Conservation (phyloP, 164 flowering plant genomes). For the Cinnamomum micranthum region DNA sequence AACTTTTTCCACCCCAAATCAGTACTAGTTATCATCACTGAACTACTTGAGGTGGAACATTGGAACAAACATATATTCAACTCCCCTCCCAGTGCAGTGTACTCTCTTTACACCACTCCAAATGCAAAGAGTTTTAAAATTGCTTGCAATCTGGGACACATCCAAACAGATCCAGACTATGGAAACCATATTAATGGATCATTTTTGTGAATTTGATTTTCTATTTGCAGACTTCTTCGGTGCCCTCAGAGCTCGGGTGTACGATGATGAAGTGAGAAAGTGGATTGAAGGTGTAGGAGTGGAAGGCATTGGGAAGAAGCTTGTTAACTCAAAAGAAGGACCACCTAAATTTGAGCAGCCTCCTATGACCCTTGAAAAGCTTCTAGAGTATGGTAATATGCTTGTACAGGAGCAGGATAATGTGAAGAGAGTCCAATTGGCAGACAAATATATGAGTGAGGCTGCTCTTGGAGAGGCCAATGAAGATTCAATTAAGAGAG, state of each 20-base stretch:
- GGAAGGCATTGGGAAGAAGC: slow-evolving; percentile 35
- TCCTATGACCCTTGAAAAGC: slow-evolving; percentile 41
- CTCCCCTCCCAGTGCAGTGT: too few species aligned
- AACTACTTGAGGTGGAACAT: background rate
- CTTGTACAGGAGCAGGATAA: slow-evolving; percentile 49
- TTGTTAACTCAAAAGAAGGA: slow-evolving; percentile 50
- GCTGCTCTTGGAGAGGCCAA: slow-evolving; percentile 50
- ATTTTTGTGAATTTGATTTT: background rate
- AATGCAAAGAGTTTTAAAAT: too few species aligned
- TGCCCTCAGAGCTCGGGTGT: slow-evolving; percentile 47
- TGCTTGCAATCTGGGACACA: too few species aligned
- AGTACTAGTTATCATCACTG: too few species aligned
- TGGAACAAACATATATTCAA: too few species aligned
- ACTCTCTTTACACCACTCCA: too few species aligned
- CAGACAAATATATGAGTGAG: slow-evolving; percentile 40
- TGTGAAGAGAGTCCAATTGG: slow-evolving; percentile 57
- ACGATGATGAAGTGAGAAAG: slow-evolving; percentile 49
- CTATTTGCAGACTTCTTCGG: slow-evolving; percentile 43
- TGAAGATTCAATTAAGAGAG: slow-evolving; percentile 27
- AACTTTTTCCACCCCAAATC: too few species aligned
- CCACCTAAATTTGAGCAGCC: slow-evolving; percentile 51
- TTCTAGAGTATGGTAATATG: slow-evolving; percentile 44
- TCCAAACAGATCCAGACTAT: too few species aligned
- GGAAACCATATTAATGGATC: too few species aligned
- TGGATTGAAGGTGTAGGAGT: slow-evolving; percentile 42